phyloP scores from a whole-genome alignment of 129 eudicot genomes.

The Artemisia tridentata region DNA sequence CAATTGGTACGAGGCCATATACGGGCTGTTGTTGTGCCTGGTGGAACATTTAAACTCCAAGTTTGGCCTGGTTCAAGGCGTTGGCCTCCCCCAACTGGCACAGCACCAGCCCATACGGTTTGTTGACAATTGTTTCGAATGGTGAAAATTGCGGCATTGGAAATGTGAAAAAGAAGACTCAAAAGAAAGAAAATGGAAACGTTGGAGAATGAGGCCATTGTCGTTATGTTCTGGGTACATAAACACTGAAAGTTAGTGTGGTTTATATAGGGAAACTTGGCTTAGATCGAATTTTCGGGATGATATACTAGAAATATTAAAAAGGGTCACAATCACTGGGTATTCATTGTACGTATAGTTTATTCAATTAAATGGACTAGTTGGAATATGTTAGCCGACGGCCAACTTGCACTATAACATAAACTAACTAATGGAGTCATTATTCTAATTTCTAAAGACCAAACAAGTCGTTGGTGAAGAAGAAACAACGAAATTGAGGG shows the following conservation, averaged over 20 bases:
- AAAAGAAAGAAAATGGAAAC: slow-evolving; percentile 4
- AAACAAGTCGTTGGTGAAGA: no score
- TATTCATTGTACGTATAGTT: neutral
- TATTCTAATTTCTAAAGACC: no score
- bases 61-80: slow-evolving; percentile 35
- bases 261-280: slow-evolving; percentile 17
- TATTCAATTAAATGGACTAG: neutral
- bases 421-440: no score
- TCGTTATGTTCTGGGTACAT: neutral
- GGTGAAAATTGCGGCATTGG: slow-evolving; percentile 35
- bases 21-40: slow-evolving; percentile 29
- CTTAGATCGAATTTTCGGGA: neutral
- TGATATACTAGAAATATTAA: neutral
- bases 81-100: slow-evolving; percentile 39
- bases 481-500: no score
- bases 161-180: neutral
- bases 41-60: slow-evolving; percentile 23
- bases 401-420: neutral
- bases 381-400: slow-evolving; percentile 2
- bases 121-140: slow-evolving; percentile 51
- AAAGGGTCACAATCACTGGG: neutral
- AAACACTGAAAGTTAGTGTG: neutral
- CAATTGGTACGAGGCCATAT: slow-evolving; percentile 36
- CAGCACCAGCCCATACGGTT: slow-evolving; percentile 69
- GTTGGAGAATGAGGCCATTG: slow-evolving; percentile 1